A percentile compares a stretch with the other conserved stretches of the same genome.
phyloP scores from a whole-genome alignment of 768 basidiomycete species.

The Candolleomyces aberdarensis region DNA sequence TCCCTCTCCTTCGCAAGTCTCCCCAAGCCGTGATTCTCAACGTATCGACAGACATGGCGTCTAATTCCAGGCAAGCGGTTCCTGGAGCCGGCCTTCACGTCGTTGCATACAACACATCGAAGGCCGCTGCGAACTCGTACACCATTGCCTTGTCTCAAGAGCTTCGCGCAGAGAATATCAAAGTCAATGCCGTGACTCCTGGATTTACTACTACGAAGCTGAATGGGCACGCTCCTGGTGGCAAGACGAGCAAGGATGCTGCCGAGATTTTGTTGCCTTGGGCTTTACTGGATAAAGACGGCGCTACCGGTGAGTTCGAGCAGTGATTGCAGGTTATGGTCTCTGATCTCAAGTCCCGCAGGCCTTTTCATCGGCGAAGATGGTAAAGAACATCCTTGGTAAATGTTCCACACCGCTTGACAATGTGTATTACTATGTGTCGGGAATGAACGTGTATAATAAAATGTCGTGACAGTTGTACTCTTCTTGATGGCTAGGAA shows the following conservation, averaged over 20 bases:
- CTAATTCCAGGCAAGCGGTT: constrained; percentile 33
- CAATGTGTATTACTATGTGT: too few species aligned
- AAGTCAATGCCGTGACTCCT: constrained; percentile 62
- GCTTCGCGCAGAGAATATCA: constrained; percentile 48
- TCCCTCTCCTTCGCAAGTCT: constrained; percentile 37
- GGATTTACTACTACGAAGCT: constrained; percentile 49
- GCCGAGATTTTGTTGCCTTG: constrained; percentile 37
- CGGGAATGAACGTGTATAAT: too few species aligned
- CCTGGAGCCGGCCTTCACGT: constrained; percentile 28
- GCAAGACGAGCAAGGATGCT: constrained; percentile 32
- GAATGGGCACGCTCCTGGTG: constrained; percentile 34
- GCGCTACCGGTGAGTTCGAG: constrained; percentile 30
- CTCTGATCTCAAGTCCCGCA: background rate
- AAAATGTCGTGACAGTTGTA: too few species aligned
- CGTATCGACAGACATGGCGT: constrained; percentile 43
- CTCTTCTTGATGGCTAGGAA: too few species aligned
- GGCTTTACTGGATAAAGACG: constrained; percentile 36
- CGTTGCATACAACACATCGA: constrained; percentile 60
- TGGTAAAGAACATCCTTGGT: constrained; percentile 35
- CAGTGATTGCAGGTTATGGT: background rate
- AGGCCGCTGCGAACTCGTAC: constrained; percentile 65
- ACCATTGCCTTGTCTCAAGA: constrained; percentile 62
- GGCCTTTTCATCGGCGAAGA: constrained; percentile 32
- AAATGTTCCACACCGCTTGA: too few species aligned
- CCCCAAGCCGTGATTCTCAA: constrained; percentile 36